Evolutionary conservation across 2,329 filamentous ascomycete genomes (phyloP), one percentile per base, ranked within the genome.

Genomic region (Microdochium trichocladiopsis): DNA sequence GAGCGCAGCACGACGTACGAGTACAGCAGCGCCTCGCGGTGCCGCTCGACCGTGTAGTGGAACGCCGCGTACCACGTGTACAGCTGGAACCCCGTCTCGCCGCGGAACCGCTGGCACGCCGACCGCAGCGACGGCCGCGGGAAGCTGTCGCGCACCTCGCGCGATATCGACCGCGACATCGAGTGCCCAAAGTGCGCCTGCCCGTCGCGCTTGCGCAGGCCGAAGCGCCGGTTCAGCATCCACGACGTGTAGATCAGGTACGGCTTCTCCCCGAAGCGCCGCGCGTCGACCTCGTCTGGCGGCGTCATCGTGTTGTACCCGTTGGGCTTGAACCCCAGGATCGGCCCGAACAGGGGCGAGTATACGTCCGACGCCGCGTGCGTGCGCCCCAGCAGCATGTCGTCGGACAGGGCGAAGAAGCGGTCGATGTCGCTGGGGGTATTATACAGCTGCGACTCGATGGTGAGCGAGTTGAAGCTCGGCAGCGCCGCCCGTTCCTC

Each of bases 1-100:
- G 41, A 45, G 16, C 41, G 41, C 41, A 45, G 41, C 41, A 45
- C 12, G 41, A 45, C 22, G 41, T 45, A 45, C 12, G 12, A 22
- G 41, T 45, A 45, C 41, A 45, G 41, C 41, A 45, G 41, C 16
- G 41, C 41, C 41, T 45, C 41, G 41, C 41, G 41, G 41, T 45
- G 41, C 21, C 41, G 41, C 41, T 45, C 41, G n/a, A 45, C 41
- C 21, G 41, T 45, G 41, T 45, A 45, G 41, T 45, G 41, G 41
- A 45, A 45, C 6, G 41, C 41, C 41, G 41, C 41, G 41, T 45
- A 45, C 41, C 41, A 45, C 41, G 41, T 45, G 41, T 45, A 45
- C 41, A 45, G 41, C 41, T 45, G 41, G 41, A 45, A 45, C n/a
- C 41, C 41, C 12, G 41, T 45, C 41, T 45, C 41, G n/a, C 41